Evolutionary conservation across 2,329 filamentous ascomycete species (phyloP).

Genomic region (Scedosporium boydii): DNA sequence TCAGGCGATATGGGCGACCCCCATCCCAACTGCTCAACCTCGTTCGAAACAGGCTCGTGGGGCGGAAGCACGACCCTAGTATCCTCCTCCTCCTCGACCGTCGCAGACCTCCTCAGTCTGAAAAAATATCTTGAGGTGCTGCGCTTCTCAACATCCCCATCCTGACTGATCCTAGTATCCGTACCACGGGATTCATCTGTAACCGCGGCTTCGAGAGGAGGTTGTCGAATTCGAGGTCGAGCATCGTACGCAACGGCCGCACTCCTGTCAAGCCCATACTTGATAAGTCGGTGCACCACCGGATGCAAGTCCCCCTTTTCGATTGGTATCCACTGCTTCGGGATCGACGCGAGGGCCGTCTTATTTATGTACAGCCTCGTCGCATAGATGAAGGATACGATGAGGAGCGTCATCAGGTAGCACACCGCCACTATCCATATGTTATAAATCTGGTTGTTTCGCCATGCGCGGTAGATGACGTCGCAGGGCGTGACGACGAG

Average conservation of each 20-base stretch:
- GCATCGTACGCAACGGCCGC: conserved; percentile 74
- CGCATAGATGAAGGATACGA: conserved; percentile 69
- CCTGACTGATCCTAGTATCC: neutral
- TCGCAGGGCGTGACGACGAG: conserved; percentile 75
- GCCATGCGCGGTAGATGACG: conserved; percentile 66
- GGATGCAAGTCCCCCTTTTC: conserved; percentile 75
- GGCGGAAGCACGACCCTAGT: conserved; percentile 38
- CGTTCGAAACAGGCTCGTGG: conserved; percentile 59
- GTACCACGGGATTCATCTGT: neutral
- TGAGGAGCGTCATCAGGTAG: conserved; percentile 62
- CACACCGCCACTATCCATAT: conserved; percentile 71
- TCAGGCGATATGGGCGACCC: conserved; percentile 67
- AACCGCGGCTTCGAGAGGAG: neutral
- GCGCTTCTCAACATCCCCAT: conserved; percentile 8
- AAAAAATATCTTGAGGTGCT: conserved; percentile 12
- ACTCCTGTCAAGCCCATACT: conserved; percentile 62
- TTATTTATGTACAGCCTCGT: conserved; percentile 81
- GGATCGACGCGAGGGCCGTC: conserved; percentile 69
- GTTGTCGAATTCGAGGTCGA: conserved; percentile 42
- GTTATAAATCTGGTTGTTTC: conserved; percentile 61
- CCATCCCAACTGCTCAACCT: conserved; percentile 84
- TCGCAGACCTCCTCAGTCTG: conserved; percentile 24
- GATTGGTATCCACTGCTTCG: conserved; percentile 76
- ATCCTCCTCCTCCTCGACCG: conserved; percentile 21
- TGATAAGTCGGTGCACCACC: conserved; percentile 66